Base-by-base conservation (phyloP, 768 basidiomycete species). In the Podaxis sp. region DNA sequence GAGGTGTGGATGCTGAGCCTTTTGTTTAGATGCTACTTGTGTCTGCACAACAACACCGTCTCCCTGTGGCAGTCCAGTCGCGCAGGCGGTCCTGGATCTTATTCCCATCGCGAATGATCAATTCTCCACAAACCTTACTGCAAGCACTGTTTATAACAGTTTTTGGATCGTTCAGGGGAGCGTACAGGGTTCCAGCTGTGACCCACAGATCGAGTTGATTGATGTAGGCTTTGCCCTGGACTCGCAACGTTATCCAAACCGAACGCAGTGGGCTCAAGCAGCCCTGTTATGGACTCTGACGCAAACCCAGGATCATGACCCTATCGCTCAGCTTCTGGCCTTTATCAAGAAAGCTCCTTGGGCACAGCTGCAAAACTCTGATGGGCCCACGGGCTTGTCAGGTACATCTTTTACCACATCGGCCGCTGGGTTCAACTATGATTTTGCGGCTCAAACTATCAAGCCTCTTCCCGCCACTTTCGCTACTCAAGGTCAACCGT, bases 201-300 rank as follows among this genome's bases (percentile, higher is more conserved):
- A 78, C 5, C 67, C 76, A 14, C 87, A 89, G 68, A 80, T 83
- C 2, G 61, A 75, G 40, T 68, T 87, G 28, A 70, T 88, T 28
- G 86, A 88, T 64, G 79, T 85, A 28, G 79, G 79, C 14, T 77
- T 76, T 10, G 72, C 71, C 2, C 70, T 86, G 18, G 70, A 78
- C 55, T 65, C 73, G 3, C 61, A 64, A 5, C 71, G 59, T 9
- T 75, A 74, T 44, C 80, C 82, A 13, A 83, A 82, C 63, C 76
- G 83, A 36, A 83, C 82, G 5, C 65, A 69, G 23, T 89, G 86
- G 86, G 81, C 83, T 0, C 82, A 82, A 68, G 69, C 81, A 4
- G 82, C 85, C 16, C 64, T 89, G 36, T 73, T 89, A 2, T 89
- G 85, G 84, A 83, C 82, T 65, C 70, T 84, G 10, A 73, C 83